Evolutionary conservation across 441 rosid species (phyloP).

Genomic region (Mallotus japonicus): DNA sequence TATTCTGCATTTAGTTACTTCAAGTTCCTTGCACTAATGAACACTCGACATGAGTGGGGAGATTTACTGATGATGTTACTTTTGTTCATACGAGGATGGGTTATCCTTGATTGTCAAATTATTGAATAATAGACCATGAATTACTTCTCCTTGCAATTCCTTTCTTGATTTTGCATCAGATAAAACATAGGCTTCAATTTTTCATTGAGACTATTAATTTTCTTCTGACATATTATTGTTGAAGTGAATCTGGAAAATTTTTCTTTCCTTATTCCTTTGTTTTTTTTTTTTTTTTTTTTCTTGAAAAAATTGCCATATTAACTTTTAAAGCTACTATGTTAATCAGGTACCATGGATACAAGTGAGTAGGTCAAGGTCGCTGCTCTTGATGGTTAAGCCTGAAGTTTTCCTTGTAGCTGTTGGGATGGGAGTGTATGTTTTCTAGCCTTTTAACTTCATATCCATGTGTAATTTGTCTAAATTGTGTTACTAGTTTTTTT

Average conservation of each 20-base stretch:
- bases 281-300: conserved; percentile 1
- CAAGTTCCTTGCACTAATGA: background rate
- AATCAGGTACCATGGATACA: conserved; percentile 94
- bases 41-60: background rate
- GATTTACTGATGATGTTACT: background rate
- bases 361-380: conserved; percentile 85
- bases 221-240: background rate
- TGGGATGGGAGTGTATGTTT: conserved; percentile 76
- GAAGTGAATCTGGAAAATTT: conserved; percentile 4
- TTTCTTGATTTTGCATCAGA: background rate
- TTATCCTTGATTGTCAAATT: background rate
- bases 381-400: conserved; percentile 78
- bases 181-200: background rate
- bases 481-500: background rate
- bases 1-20: too few relatives aligned
- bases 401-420: conserved; percentile 68
- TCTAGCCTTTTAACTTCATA: conserved; percentile 16
- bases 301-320: background rate
- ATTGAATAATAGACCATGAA: background rate
- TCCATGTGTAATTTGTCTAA: background rate
- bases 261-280: background rate
- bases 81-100: background rate
- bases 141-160: conserved; percentile 2
- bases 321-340: conserved; percentile 25
- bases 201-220: background rate